phyloP scores from a whole-genome alignment of 202 grass and related monocot genomes.

The Brachypodium distachyon region DNA sequence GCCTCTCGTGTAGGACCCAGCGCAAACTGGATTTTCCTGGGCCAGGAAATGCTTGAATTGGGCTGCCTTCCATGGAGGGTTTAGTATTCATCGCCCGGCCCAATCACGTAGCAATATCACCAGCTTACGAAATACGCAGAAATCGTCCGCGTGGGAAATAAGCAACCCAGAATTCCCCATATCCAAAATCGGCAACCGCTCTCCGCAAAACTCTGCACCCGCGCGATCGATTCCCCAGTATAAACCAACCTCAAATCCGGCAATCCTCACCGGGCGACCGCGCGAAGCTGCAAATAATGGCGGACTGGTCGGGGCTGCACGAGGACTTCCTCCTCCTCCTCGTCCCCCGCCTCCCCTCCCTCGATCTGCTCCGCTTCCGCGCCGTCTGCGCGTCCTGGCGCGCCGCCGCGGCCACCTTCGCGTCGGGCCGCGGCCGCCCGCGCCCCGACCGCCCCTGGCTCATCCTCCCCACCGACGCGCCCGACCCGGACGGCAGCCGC shows the following conservation, averaged over 20 bases:
- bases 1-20: too few relatives aligned
- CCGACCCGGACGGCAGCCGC: not conserved
- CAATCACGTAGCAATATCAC: not conserved
- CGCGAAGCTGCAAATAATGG: conserved; percentile 16
- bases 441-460: conserved; percentile 36
- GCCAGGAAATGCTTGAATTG: not conserved
- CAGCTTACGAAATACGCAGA: conserved; percentile 19
- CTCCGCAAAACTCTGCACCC: conserved; percentile 4
- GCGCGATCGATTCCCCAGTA: not conserved
- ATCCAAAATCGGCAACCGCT: conserved; percentile 23
- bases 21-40: too few relatives aligned
- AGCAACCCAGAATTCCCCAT: not conserved
- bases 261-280: not conserved
- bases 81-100: not conserved
- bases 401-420: conserved; percentile 10
- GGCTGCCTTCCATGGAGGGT: not conserved
- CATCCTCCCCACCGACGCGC: conserved; percentile 9
- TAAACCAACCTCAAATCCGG: not conserved
- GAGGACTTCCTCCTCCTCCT: conserved; percentile 37
- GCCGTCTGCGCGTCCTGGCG: conserved; percentile 41
- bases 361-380: conserved; percentile 39
- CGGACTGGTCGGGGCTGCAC: conserved; percentile 30
- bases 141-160: conserved; percentile 16
- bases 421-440: not conserved
- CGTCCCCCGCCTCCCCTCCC: conserved; percentile 17